Conservation (phyloP, 2,329 filamentous ascomycete genomes). For the Phialophora tarda region DNA sequence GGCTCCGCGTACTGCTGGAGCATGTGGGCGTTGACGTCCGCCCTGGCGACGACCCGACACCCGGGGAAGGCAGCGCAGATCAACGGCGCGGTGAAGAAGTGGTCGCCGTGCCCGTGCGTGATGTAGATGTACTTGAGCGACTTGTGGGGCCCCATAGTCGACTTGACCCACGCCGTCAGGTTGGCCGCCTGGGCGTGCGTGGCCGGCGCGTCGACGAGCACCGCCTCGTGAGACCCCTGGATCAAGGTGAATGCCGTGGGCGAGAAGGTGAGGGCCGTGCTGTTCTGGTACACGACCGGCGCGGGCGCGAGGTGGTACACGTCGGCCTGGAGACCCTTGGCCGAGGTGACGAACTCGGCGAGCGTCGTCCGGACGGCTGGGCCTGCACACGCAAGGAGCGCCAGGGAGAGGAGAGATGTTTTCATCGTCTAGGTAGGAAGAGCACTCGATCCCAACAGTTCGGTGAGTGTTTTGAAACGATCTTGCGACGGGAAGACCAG, state of each 20-base stretch:
- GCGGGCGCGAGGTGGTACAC: slow-evolving; percentile 23
- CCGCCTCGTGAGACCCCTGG: slow-evolving; percentile 41
- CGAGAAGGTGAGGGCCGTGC: slow-evolving; percentile 19
- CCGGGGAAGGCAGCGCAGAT: slow-evolving; percentile 44
- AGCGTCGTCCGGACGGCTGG: neutral
- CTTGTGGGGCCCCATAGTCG: slow-evolving; percentile 39
- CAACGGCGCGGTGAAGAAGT: slow-evolving; percentile 46
- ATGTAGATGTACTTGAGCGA: slow-evolving; percentile 48
- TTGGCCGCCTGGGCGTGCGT: slow-evolving; percentile 41
- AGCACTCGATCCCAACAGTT: too few relatives aligned
- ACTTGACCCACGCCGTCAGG: slow-evolving; percentile 48
- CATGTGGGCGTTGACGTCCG: slow-evolving; percentile 37
- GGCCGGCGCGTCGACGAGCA: slow-evolving; percentile 49
- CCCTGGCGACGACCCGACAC: slow-evolving; percentile 32
- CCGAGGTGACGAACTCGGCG: slow-evolving; percentile 17
- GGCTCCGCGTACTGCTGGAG: slow-evolving; percentile 18
- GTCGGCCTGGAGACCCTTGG: slow-evolving; percentile 20
- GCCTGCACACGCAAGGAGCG: neutral
- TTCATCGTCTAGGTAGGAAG: neutral
- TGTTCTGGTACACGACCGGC: slow-evolving; percentile 18
- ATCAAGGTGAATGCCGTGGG: slow-evolving; percentile 39
- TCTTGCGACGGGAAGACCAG: too few relatives aligned
- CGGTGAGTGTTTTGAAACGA: too few relatives aligned
- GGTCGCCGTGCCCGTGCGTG: slow-evolving; percentile 52
- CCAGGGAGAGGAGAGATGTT: neutral